A percentile compares a stretch with the other conserved stretches of the same genome.
Conservation (phyloP, 257 asterid genomes). For the Salvia miltiorrhiza region DNA sequence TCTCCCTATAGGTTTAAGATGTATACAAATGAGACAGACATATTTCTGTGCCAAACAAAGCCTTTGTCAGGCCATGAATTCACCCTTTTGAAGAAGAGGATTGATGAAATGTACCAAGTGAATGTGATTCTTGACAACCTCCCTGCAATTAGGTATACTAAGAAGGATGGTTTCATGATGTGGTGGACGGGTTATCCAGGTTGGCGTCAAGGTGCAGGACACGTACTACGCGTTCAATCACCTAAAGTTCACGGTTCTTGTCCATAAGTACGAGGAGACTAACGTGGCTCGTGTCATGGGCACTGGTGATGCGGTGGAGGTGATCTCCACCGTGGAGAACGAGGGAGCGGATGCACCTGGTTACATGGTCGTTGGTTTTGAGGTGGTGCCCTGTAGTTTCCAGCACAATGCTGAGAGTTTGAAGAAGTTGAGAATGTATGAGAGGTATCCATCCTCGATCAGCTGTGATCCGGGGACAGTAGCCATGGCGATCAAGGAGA, state of each 20-base stretch:
- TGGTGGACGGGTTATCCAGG: conserved; percentile 85
- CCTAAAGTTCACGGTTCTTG: conserved; percentile 68
- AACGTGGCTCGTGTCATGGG: conserved; percentile 86
- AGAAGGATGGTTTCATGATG: conserved; percentile 63
- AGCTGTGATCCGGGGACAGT: conserved; percentile 67
- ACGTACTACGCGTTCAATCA: conserved; percentile 70
- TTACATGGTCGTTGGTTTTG: conserved; percentile 88
- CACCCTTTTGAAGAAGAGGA: conserved; percentile 73
- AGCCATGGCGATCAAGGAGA: conserved; percentile 65
- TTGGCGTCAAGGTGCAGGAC: conserved; percentile 67
- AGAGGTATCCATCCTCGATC: conserved; percentile 52
- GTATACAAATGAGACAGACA: conserved; percentile 63
- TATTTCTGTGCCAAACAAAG: conserved; percentile 67
- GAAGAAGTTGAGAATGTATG: conserved; percentile 58
- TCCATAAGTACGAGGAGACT: conserved; percentile 74
- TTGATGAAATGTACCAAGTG: conserved; percentile 87
- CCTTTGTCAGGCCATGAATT: conserved; percentile 67
- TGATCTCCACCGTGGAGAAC: conserved; percentile 54
- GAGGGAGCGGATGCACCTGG: conserved; percentile 64
- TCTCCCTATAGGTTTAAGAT: conserved; percentile 86
- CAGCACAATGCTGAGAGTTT: conserved; percentile 48
- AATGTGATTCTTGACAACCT: conserved; percentile 76
- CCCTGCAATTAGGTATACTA: conserved; percentile 77
- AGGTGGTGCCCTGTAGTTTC: conserved; percentile 78
- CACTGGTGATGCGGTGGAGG: conserved; percentile 77